Base-by-base conservation (phyloP, 768 basidiomycete species). In the Amylocystis lapponica region DNA sequence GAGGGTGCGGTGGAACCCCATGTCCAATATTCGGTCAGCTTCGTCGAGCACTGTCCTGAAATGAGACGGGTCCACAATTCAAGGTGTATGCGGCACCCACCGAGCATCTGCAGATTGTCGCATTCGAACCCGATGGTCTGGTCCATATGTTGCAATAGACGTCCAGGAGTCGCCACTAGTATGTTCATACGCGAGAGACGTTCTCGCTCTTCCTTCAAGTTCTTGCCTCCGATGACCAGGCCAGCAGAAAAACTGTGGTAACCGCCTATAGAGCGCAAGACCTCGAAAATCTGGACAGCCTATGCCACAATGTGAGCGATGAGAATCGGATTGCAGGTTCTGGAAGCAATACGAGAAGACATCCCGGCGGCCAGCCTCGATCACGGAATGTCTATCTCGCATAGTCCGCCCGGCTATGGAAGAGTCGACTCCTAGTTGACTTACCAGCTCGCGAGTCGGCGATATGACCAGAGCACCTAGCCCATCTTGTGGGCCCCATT, bases 271-370 rank as follows among this genome's bases (percentile, higher is more conserved):
- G 87, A 85, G n/a, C 91, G 79, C 22, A 99, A 63, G 6, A 97
- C 93, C 35, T 95, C 91, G 59, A 98, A 99, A 46, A 97, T 99
- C 71, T 99, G 96, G 14, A 98, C 88, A 2, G 95, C 95, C 91
- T 93, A 52, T 1, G 21, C 13, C 16, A 26, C 36, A 8, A n/a
- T 33, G 6, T 32, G 20, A 41, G 35, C 7, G 33, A 22, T 12
- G 32, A 20, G 13, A 22, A n/a, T n/a, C n/a, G n/a, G n/a, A n/a
- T n/a, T n/a, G n/a, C n/a, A n/a, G n/a, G n/a, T n/a, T n/a, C n/a
- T n/a, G n/a, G n/a, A n/a, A n/a, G n/a, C n/a, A n/a, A n/a, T n/a
- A n/a, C n/a, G n/a, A n/a, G n/a, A n/a, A n/a, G n/a, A n/a, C n/a
- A n/a, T n/a, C n/a, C n/a, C n/a, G n/a, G n/a, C n/a, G n/a, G n/a